These are phyloP conservation scores for Aspergillus ibericus DNA, from an alignment of 2,329 filamentous ascomycete species.

Conservation along the genomic window DNA sequence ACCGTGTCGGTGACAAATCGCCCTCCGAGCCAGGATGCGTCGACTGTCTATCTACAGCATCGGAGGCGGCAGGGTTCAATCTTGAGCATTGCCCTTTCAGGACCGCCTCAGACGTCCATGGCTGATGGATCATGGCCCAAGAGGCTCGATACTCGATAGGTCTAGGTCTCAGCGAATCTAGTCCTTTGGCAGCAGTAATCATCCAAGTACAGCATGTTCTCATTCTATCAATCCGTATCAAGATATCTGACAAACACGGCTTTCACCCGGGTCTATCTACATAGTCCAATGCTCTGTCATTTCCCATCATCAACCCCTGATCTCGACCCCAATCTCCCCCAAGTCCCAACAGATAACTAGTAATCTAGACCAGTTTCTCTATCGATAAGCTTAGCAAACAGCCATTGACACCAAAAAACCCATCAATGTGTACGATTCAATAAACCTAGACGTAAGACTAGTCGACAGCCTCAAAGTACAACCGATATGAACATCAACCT, in stretches of 20 bases:
- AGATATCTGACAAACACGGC: neutral
- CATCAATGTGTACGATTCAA: neutral
- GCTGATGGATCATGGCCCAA: too few species aligned
- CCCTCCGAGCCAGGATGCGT: constrained; percentile 1
- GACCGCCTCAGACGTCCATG: neutral
- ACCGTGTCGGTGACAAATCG: constrained; percentile 24
- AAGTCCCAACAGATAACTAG: too few species aligned
- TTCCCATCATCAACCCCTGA: neutral
- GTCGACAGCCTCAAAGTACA: neutral
- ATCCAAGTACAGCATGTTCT: too few species aligned
- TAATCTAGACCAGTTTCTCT: neutral
- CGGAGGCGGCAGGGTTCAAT: neutral
- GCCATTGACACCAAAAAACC: neutral
- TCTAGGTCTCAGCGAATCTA: too few species aligned
- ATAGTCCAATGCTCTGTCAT: neutral
- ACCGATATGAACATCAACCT: neutral
- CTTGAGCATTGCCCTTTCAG: neutral
- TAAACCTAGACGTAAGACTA: neutral
- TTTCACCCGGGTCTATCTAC: neutral
- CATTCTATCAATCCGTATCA: too few species aligned
- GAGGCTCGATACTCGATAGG: too few species aligned
- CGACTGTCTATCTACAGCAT: neutral
- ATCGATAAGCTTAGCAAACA: neutral
- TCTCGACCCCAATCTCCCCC: neutral
- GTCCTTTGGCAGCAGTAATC: too few species aligned